These are phyloP conservation scores for Pseudocercospora ulei DNA, from an alignment of 2,329 filamentous ascomycete genomes.

Conservation along the genomic window DNA sequence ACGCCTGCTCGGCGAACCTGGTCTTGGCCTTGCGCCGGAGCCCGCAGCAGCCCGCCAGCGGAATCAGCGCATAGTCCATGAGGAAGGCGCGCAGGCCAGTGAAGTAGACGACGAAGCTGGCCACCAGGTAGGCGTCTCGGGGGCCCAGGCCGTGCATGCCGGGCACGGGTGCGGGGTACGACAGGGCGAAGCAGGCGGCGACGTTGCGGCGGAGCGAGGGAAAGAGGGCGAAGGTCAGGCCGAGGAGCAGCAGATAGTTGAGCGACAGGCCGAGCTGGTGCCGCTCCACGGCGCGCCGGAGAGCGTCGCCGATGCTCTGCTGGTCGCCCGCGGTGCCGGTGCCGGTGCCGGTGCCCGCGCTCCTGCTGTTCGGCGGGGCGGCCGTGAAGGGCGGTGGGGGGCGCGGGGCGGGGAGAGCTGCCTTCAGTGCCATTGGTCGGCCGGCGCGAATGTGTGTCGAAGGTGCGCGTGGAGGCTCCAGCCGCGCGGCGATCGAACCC, in stretches of 20 bases:
- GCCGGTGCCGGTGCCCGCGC: conserved; percentile 16
- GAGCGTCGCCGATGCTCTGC: conserved; percentile 30
- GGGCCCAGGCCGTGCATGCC: conserved; percentile 65
- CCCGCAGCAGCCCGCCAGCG: conserved; percentile 62
- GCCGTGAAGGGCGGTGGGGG: too few species aligned
- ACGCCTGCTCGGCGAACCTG: conserved; percentile 88
- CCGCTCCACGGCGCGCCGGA: conserved; percentile 35
- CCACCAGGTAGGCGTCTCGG: conserved; percentile 69
- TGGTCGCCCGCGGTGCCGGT: too few species aligned
- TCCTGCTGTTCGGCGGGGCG: conserved; percentile 14
- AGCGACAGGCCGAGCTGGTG: conserved; percentile 57
- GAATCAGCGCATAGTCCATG: conserved; percentile 80
- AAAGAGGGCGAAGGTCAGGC: conserved; percentile 71
- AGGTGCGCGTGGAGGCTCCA: neutral
- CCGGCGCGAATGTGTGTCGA: neutral
- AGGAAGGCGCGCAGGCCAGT: conserved; percentile 72
- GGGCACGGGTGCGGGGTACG: conserved; percentile 49
- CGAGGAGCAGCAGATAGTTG: conserved; percentile 73
- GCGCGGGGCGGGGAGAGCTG: too few species aligned
- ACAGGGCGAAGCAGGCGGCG: conserved; percentile 78
- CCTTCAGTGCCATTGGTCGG: too few species aligned
- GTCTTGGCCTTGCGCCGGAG: conserved; percentile 66
- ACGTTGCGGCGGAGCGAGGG: conserved; percentile 69
- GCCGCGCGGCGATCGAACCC: neutral
- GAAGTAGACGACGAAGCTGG: conserved; percentile 71